A percentile compares a stretch with the other conserved stretches of the same genome.
phyloP scores from a whole-genome alignment of 192 early-diverging fungal genomes.

The Podila minutissima region DNA sequence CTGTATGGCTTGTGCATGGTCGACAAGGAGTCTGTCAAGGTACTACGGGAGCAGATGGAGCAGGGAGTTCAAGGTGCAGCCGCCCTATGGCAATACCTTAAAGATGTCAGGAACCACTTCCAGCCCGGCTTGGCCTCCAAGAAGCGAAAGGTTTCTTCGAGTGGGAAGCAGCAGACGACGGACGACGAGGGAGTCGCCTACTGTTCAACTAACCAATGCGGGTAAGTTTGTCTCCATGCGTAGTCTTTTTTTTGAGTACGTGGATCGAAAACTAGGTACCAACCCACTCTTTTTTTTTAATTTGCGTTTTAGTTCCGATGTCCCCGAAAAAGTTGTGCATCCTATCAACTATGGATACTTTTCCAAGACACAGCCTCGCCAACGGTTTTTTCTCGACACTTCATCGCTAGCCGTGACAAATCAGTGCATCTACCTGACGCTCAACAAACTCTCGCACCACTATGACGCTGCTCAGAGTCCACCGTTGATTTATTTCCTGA shows the following conservation, averaged over 20 bases:
- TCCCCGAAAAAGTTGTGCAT: conserved; percentile 61
- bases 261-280: too few species aligned
- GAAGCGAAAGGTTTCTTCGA: conserved; percentile 16
- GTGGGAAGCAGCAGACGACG: conserved; percentile 5
- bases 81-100: conserved; percentile 57
- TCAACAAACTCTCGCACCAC: conserved; percentile 24
- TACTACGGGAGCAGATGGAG: conserved; percentile 33
- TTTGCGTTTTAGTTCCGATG: conserved; percentile 32
- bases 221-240: conserved; percentile 26
- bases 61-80: conserved; percentile 30
- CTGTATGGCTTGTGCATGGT: conserved; percentile 66
- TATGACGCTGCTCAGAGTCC: conserved; percentile 14
- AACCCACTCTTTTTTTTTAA: background rate
- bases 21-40: conserved; percentile 58
- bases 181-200: conserved; percentile 54
- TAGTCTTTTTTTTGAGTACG: too few species aligned
- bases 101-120: conserved; percentile 56
- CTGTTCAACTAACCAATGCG: conserved; percentile 63
- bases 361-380: conserved; percentile 60
- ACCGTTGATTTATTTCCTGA: conserved; percentile 54
- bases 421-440: conserved; percentile 64
- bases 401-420: conserved; percentile 58
- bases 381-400: conserved; percentile 64
- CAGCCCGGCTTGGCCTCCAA: conserved; percentile 52
- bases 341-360: conserved; percentile 70